Evolutionary conservation across 73 alveolate genomes (phyloP).

Genomic region (Paramecium sexaurelia): DNA sequence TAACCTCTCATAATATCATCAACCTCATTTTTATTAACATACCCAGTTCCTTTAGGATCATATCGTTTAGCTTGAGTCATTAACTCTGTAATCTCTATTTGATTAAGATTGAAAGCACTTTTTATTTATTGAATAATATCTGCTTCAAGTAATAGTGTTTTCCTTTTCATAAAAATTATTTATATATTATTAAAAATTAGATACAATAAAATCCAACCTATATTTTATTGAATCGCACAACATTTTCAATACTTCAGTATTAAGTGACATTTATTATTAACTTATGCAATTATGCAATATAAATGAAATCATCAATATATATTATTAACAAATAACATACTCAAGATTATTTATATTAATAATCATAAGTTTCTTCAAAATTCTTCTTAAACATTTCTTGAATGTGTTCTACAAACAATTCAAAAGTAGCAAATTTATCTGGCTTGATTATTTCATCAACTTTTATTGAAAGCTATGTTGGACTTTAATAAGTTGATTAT

Average conservation of each 20-base stretch:
- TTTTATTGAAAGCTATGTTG: background rate
- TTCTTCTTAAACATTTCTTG: background rate
- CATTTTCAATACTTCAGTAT: too few relatives aligned
- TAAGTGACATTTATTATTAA: too few relatives aligned
- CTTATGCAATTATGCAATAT: background rate
- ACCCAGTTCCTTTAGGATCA: constrained; percentile 50
- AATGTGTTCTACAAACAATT: background rate
- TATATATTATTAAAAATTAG: background rate
- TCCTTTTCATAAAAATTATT: constrained; percentile 20
- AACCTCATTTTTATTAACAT: background rate
- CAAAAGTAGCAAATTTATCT: background rate
- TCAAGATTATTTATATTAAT: background rate
- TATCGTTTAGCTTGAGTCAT: constrained; percentile 22
- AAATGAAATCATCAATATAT: background rate
- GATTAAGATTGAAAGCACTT: constrained; percentile 9
- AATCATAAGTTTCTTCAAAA: background rate
- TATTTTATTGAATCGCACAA: background rate
- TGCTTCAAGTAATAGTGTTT: constrained; percentile 7
- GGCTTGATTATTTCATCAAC: constrained; percentile 3
- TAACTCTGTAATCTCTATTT: background rate
- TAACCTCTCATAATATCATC: constrained; percentile 61
- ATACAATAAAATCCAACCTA: background rate
- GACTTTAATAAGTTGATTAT: background rate
- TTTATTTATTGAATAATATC: background rate
- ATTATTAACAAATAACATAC: background rate